Base-by-base conservation (phyloP, 2,329 filamentous ascomycete genomes). In the Teratosphaeria gauchensis region DNA sequence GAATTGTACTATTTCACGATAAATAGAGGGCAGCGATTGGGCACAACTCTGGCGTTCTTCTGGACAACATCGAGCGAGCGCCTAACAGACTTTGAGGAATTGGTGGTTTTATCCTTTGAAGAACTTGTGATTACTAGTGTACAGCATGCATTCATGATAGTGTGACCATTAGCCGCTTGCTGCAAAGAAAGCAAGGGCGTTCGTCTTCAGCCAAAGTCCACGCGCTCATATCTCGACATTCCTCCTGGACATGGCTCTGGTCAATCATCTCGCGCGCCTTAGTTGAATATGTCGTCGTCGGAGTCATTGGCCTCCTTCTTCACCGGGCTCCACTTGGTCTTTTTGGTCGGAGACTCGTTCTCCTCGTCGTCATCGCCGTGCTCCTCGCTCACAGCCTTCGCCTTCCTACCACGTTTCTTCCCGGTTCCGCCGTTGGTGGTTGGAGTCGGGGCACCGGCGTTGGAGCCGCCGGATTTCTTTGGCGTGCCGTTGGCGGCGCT, bases 321-420 rank as follows among this genome's bases (percentile, higher is more conserved):
- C 42, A 48, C 42, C 42, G 42, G 16, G 19, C 42, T 48, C 28
- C 12, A 28, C 56, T 51, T 54, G 35, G 12, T 30, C 57, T 59
- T 54, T 52, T 54, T 55, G 30, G 19, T 54, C 38, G 56, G 56
- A 46, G 51, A 56, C 2, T 31, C 56, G 3, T 42, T 5, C 32
- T 42, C 57, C 21, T 42, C 56, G 14, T 58, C 59, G 7, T 56
- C 56, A 32, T 56, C 59, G 24, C 21, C 57, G 19, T 24, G 16
- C 42, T 48, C 42, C n/a, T 59, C 54, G n/a, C 31, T 51, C 31
- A 28, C 42, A 42, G 24, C 58, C 51, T 59, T 54, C 19, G 31
- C 9, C 56, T 58, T 60, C 55, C 54, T 48, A 7, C 51, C 55
- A 14, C 55, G 58, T 53, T 48, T 59, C 57, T 57, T 61, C 56